phyloP scores from a whole-genome alignment of 768 basidiomycete genomes.

The Suillus bovinus region DNA sequence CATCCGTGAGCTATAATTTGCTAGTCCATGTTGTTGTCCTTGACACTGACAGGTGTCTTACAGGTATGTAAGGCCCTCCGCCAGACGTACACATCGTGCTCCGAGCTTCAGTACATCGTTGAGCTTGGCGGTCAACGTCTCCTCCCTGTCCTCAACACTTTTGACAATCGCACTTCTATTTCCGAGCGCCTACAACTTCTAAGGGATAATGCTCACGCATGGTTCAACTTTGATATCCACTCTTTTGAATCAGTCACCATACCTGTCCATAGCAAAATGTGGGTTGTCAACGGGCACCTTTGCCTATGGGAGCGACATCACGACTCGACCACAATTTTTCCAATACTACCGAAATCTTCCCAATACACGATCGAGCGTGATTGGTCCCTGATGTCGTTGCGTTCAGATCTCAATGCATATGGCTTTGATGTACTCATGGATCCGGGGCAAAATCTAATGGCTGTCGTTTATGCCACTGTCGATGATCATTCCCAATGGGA shows the following conservation, averaged over 20 bases:
- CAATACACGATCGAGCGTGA: neutral
- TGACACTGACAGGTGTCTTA: neutral
- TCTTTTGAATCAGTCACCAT: neutral
- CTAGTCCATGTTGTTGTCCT: neutral
- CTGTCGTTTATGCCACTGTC: neutral
- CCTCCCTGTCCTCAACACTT: neutral
- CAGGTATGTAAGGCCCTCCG: neutral
- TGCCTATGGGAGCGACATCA: neutral
- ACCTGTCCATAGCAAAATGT: neutral
- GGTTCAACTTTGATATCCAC: neutral
- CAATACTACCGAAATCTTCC: neutral
- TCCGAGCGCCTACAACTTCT: neutral
- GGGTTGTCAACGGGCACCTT: constrained; percentile 1
- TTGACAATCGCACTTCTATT: neutral
- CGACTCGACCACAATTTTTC: neutral
- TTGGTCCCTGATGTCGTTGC: neutral
- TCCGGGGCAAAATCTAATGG: neutral
- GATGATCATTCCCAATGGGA: neutral
- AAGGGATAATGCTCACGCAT: neutral
- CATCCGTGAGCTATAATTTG: neutral
- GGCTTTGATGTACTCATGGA: constrained; percentile 1
- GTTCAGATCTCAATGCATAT: constrained; percentile 1
- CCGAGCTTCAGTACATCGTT: constrained; percentile 1
- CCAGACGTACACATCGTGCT: neutral
- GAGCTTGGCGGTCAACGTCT: neutral